Percentiles rank a stretch among this genome's conserved stretches.
Conservation (phyloP, 805 yeast species). For the Wickerhamiella australiensis region DNA sequence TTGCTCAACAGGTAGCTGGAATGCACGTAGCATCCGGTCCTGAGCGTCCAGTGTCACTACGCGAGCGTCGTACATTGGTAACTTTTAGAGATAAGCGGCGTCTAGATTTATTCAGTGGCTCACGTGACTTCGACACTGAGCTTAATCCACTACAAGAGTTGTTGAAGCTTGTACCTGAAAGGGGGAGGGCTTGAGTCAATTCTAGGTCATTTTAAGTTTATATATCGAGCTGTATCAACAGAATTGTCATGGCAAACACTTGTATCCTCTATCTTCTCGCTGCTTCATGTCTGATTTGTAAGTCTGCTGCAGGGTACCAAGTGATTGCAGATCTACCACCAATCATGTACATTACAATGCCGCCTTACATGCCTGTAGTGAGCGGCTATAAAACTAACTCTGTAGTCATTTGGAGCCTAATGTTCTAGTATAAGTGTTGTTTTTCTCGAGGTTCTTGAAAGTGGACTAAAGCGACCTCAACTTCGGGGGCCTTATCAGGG, state of each 20-base stretch:
- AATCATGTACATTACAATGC: neutral
- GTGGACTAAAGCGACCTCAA: no score
- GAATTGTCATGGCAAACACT: no score
- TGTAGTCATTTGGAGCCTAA: no score
- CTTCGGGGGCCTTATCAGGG: neutral
- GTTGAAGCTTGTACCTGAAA: no score
- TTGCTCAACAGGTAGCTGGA: neutral
- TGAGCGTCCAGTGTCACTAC: neutral
- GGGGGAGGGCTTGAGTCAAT: no score
- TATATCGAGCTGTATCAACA: no score
- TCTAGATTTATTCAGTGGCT: neutral
- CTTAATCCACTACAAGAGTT: no score
- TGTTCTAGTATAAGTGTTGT: no score
- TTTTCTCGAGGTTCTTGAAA: no score
- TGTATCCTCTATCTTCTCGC: no score
- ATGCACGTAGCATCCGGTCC: neutral
- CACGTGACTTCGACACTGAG: neutral
- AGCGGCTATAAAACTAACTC: no score
- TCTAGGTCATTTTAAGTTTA: no score
- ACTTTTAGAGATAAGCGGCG: neutral
- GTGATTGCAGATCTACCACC: neutral
- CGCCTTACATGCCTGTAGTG: neutral
- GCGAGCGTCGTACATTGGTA: slow-evolving; percentile 1
- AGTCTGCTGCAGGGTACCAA: neutral
- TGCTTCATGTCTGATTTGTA: neutral